Evolutionary conservation across 2,329 filamentous ascomycete species (phyloP).

Genomic region (Fusarium incarnatum): DNA sequence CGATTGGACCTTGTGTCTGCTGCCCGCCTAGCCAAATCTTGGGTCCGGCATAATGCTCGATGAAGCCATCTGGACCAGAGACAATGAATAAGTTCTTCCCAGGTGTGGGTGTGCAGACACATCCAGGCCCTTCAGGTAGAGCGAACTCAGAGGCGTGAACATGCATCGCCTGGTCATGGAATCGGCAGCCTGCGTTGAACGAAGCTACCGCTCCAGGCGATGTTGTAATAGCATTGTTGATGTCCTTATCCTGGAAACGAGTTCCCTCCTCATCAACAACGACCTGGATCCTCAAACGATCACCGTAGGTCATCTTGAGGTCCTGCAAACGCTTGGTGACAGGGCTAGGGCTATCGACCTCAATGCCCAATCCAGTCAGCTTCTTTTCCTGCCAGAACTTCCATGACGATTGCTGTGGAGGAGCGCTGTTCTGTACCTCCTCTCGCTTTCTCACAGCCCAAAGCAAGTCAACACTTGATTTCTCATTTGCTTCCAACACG

Average conservation of each 20-base stretch:
- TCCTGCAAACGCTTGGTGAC: slow-evolving; percentile 72
- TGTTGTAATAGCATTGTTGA: slow-evolving; percentile 54
- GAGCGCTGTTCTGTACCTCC: slow-evolving; percentile 57
- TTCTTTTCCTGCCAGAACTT: slow-evolving; percentile 38
- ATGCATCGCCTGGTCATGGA: slow-evolving; percentile 50
- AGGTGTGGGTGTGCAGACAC: slow-evolving; percentile 45
- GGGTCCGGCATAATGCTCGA: slow-evolving; percentile 80
- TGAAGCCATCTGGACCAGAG: slow-evolving; percentile 91
- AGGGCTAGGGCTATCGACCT: slow-evolving; percentile 52
- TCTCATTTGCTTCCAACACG: slow-evolving; percentile 58
- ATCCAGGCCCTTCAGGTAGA: slow-evolving; percentile 38
- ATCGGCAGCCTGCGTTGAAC: slow-evolving; percentile 42
- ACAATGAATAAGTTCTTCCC: slow-evolving; percentile 80
- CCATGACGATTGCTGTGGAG: slow-evolving; percentile 41
- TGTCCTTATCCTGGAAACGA: slow-evolving; percentile 67
- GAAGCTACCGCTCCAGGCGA: neutral
- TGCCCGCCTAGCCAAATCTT: slow-evolving; percentile 80
- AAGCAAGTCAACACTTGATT: slow-evolving; percentile 71
- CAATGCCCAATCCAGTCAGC: slow-evolving; percentile 35
- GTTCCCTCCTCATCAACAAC: slow-evolving; percentile 84
- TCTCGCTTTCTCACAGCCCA: slow-evolving; percentile 79
- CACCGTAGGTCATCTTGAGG: slow-evolving; percentile 68
- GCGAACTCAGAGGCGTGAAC: slow-evolving; percentile 49
- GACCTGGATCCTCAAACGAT: slow-evolving; percentile 74
- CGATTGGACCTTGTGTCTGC: slow-evolving; percentile 80